Base-by-base conservation (phyloP, 192 early-diverging fungal genomes). In the Allomyces macrogynus region DNA sequence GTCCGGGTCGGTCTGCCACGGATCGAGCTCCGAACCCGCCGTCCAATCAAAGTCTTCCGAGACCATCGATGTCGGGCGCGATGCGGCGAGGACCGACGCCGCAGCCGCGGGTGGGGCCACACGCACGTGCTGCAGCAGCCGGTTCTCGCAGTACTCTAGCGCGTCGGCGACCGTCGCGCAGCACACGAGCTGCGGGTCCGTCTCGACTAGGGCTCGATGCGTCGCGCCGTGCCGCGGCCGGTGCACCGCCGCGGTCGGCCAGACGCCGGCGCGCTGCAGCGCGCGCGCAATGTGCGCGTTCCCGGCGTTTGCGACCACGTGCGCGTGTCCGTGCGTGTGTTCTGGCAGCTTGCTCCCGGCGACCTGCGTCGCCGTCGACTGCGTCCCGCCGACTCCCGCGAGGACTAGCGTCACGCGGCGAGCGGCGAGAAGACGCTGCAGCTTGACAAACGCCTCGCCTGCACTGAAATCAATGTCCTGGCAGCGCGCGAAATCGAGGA, bases 141-240 rank as follows among this genome's bases (percentile, higher is more conserved):
- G 76, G 72, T 97, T 97, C 72, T 97, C 95, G 67, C 90, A 94
- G 80, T 86, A 93, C 73, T 97, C 95, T 22, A 97, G 78, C 4
- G 91, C 86, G 65, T 89, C 85, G 69, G 93, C 87, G 14, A 91
- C 68, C n/a, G 81, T 83, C 10, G 84, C 83, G 74, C 91, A 95
- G 43, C 77, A 80, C 61, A 86, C 81, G 32, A 93, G 77, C 68
- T 81, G 80, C 43, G 79, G 72, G 42, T 73, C 70, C 32, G 77
- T 75, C 22, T 63, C 60, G 20, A 22, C 14, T 1, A 63, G 25
- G 23, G 65, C 63, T 0, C 14, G 20, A 4, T 11, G 18, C 26
- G 14, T 18, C 18, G 61, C 60, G 10, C 60, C 60, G 60, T 20
- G n/a, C 40, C 70, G 67, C 23, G 66, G 72, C 10, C 73, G 68